Evolutionary conservation across 2,329 filamentous ascomycete species (phyloP), one percentile per base, ranked within the genome.

Genomic region (Trichophyton schoenleinii): DNA sequence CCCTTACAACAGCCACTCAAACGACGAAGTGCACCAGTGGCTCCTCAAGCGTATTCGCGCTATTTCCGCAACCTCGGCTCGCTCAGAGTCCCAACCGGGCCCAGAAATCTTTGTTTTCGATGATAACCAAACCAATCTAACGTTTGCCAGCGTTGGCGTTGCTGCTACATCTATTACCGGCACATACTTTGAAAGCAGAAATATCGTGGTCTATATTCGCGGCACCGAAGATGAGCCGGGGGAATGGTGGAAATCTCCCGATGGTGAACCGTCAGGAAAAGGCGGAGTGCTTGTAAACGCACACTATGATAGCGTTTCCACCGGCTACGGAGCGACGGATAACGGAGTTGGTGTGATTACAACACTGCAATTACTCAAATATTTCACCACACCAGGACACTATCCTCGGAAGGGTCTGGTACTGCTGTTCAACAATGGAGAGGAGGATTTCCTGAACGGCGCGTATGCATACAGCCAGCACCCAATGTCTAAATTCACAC

Each of bases 241-340:
- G 7, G 79, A 83, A 49, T 95, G 89, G 87, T 95, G 87, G 88
- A 25, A 42, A 20, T 41, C 55, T 25, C 73, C 72, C 48, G 73
- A 75, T 61, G 77, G 77, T 64, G 74, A 76, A 63, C 78, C 79
- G 22, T 79, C 80, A 64, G 80, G 81, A 7, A 83, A 83, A 63
- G 87, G 88, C 18, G 89, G 91, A 36, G 90, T 96, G 18, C 80
- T 99, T 52, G 88, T 97, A 66, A 97, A 96, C 72, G 91, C 92
- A 18, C 94, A 97, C 71, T 96, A 94, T 70, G 94, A 96, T 74
- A 91, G 88, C 62, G 94, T 97, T 4, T 89, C 91, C 13, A 95
- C 91, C 2, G 91, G 90, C 0, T 96, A 86, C 67, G 94, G 94
- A 57, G 91, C 94, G 15, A 97, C 94, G 1, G 94, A 99, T 69